These are phyloP conservation scores for Myxozyma mucilagina DNA, from an alignment of 805 yeast species.

Conservation along the genomic window DNA sequence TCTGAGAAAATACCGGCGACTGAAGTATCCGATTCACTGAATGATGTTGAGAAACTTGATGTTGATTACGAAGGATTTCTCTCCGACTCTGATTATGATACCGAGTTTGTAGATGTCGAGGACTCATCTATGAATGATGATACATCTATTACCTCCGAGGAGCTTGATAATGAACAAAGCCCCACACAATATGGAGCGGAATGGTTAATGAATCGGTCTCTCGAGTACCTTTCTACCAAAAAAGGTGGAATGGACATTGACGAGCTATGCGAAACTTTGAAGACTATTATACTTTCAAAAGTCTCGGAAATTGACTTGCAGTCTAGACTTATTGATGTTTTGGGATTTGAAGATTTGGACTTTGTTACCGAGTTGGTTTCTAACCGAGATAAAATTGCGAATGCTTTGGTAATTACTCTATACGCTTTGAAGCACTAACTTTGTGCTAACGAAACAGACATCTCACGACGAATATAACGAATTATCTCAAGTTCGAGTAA, in stretches of 20 bases:
- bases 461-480: neutral
- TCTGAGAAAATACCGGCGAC: neutral
- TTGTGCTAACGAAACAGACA: neutral
- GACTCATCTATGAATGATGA: neutral
- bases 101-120: conserved; percentile 4
- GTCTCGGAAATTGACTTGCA: conserved; percentile 52
- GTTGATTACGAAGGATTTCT: conserved; percentile 16
- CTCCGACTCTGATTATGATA: conserved; percentile 19
- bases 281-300: conserved; percentile 3
- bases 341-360: conserved; percentile 87
- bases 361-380: conserved; percentile 64
- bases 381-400: conserved; percentile 35
- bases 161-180: conserved; percentile 8
- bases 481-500: conserved; percentile 17
- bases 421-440: neutral
- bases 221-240: conserved; percentile 1
- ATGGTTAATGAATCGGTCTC: conserved; percentile 24
- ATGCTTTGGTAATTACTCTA: conserved; percentile 1
- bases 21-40: no score
- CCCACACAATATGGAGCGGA: conserved; percentile 4
- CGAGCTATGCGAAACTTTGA: conserved; percentile 19
- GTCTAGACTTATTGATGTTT: conserved; percentile 68
- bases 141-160: neutral
- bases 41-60: no score
- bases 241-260: conserved; percentile 16